These are phyloP conservation scores for Lentinula boryana DNA, from an alignment of 768 basidiomycete species.

Conservation along the genomic window DNA sequence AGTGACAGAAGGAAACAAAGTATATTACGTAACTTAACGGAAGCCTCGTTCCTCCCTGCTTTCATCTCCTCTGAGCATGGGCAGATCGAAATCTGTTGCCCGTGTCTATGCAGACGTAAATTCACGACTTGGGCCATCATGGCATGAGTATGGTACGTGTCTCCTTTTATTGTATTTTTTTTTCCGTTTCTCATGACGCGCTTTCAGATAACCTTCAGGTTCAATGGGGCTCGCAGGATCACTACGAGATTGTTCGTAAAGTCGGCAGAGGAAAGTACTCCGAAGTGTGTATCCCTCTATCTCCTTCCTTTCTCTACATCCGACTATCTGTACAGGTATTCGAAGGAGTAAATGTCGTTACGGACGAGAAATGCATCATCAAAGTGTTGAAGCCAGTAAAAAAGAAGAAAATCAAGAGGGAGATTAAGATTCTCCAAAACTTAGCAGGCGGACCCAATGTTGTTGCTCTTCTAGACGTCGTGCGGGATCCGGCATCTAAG, in stretches of 20 bases:
- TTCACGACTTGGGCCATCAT: slow-evolving; percentile 77
- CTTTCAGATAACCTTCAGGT: slow-evolving; percentile 85
- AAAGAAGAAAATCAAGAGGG: slow-evolving; percentile 99
- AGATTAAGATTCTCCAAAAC: slow-evolving; percentile 98
- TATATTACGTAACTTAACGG: not conserved
- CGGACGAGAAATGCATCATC: slow-evolving; percentile 94
- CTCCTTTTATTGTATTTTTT: slow-evolving; percentile 11
- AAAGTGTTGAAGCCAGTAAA: slow-evolving; percentile 99
- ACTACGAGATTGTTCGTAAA: slow-evolving; percentile 96
- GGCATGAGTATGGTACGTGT: slow-evolving; percentile 89
- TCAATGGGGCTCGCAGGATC: slow-evolving; percentile 97
- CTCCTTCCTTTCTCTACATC: not conserved
- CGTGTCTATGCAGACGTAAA: slow-evolving; percentile 90
- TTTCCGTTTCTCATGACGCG: slow-evolving; percentile 15
- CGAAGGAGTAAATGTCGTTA: slow-evolving; percentile 87
- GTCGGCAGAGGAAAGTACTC: slow-evolving; percentile 95
- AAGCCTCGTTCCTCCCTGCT: slow-evolving; percentile 4
- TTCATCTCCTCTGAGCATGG: slow-evolving; percentile 8
- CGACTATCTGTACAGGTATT: slow-evolving; percentile 56
- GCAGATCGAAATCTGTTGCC: slow-evolving; percentile 61
- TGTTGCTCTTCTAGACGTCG: slow-evolving; percentile 89
- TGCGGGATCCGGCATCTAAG: slow-evolving; percentile 92
- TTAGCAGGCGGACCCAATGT: slow-evolving; percentile 95
- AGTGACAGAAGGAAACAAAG: not conserved
- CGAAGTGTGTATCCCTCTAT: slow-evolving; percentile 48